Percentiles rank a stretch among this genome's conserved stretches.
Conservation (phyloP, 495 filamentous ascomycete genomes). For the Podospora australis region DNA sequence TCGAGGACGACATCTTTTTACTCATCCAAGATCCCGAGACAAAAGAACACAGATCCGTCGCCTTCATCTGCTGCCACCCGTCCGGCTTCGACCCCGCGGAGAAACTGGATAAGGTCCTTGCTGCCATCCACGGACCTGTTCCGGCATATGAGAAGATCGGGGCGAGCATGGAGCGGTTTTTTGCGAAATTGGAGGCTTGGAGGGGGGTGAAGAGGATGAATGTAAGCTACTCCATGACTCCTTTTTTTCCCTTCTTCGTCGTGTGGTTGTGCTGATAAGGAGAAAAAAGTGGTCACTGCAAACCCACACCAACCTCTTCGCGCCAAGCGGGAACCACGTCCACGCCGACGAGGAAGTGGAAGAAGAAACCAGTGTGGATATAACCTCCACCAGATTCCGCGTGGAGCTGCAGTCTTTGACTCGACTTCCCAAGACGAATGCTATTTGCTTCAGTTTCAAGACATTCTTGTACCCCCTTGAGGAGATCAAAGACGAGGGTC, state of each 20-base stretch:
- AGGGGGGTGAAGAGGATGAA: slow-evolving; percentile 52
- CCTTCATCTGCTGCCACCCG: slow-evolving; percentile 66
- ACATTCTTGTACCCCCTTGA: slow-evolving; percentile 67
- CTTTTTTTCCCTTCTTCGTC: not conserved
- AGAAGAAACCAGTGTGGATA: slow-evolving; percentile 45
- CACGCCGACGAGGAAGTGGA: slow-evolving; percentile 30
- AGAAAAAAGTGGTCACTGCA: slow-evolving; percentile 55
- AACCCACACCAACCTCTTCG: slow-evolving; percentile 50
- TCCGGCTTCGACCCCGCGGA: slow-evolving; percentile 59
- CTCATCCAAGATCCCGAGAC: slow-evolving; percentile 46
- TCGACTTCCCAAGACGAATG: slow-evolving; percentile 58
- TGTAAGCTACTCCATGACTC: slow-evolving; percentile 22
- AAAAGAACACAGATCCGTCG: slow-evolving; percentile 53
- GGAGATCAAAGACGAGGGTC: slow-evolving; percentile 63
- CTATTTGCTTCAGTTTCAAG: slow-evolving; percentile 72
- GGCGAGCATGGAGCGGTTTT: slow-evolving; percentile 73
- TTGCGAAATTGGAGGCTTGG: slow-evolving; percentile 50
- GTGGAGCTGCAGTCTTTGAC: slow-evolving; percentile 75
- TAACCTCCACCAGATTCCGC: slow-evolving; percentile 50
- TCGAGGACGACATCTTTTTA: slow-evolving; percentile 75
- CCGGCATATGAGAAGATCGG: slow-evolving; percentile 69
- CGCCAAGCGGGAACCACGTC: slow-evolving; percentile 45
- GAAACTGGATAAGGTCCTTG: slow-evolving; percentile 58
- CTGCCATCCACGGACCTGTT: slow-evolving; percentile 63
- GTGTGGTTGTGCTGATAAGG: not conserved